Evolutionary conservation across 1,284 basidiomycete species (phyloP).

Genomic region (Ustilago crameri): DNA sequence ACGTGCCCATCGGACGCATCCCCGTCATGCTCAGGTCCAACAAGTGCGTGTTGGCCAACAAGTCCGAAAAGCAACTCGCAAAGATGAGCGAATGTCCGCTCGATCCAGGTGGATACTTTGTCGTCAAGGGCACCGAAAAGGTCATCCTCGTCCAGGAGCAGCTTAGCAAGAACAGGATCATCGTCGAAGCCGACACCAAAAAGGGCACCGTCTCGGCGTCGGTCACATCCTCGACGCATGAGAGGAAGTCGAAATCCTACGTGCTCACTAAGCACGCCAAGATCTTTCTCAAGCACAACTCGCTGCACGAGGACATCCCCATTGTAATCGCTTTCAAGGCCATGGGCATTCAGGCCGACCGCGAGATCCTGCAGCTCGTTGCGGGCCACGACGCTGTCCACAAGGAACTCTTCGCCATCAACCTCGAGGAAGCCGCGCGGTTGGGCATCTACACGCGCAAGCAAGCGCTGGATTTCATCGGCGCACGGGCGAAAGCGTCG

Average conservation of each 20-base stretch:
- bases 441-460: constrained; percentile 83
- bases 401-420: constrained; percentile 87
- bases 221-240: constrained; percentile 93
- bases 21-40: constrained; percentile 98
- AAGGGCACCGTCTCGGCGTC: constrained; percentile 95
- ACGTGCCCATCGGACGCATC: constrained; percentile 88
- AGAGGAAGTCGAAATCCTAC: constrained; percentile 99
- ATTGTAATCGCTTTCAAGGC: constrained; percentile 92
- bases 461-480: constrained; percentile 96
- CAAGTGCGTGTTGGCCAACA: constrained; percentile 82
- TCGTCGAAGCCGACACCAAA: constrained; percentile 82
- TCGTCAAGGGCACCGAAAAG: constrained; percentile 99
- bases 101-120: constrained; percentile 98
- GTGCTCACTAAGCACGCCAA: constrained; percentile 92
- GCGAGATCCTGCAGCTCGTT: constrained; percentile 93
- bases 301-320: constrained; percentile 95
- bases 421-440: constrained; percentile 85
- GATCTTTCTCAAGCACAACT: constrained; percentile 92
- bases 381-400: constrained; percentile 92
- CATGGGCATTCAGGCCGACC: constrained; percentile 93
- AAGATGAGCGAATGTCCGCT: constrained; percentile 96
- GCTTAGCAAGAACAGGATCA: constrained; percentile 98
- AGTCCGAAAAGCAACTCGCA: constrained; percentile 82
- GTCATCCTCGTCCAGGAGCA: constrained; percentile 99
- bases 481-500: constrained; percentile 88